A percentile compares a stretch with the other conserved stretches of the same genome.
These are phyloP conservation scores for Marasmius tenuissimus DNA, from an alignment of 1,284 basidiomycete species.

Conservation along the genomic window DNA sequence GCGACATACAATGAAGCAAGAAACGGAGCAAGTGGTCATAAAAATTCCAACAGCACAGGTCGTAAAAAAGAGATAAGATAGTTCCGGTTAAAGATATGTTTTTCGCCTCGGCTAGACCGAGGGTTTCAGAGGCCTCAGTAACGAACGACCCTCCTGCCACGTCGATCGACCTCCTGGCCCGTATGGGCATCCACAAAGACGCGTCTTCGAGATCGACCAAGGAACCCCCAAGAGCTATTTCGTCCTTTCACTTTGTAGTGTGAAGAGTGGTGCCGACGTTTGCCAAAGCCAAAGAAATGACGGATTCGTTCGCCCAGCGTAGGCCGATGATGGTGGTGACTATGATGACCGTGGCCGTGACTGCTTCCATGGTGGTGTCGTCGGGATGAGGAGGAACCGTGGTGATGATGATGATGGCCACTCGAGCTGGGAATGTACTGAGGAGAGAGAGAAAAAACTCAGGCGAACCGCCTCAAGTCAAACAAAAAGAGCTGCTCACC, in stretches of 20 bases:
- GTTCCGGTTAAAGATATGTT: too few relatives aligned
- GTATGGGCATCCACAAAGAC: conserved; percentile 49
- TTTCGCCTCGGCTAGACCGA: too few relatives aligned
- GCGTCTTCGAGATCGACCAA: conserved; percentile 43
- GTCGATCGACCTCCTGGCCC: conserved; percentile 50
- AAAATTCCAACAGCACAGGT: too few relatives aligned
- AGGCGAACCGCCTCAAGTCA: background rate
- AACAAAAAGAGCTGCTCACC: conserved; percentile 5
- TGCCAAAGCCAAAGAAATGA: conserved; percentile 54
- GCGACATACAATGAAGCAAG: too few relatives aligned
- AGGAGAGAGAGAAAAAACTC: background rate
- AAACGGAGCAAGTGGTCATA: too few relatives aligned
- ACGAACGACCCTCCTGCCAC: conserved; percentile 50
- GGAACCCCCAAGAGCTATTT: conserved; percentile 44
- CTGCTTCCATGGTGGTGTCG: conserved; percentile 4
- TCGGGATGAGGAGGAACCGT: conserved; percentile 3
- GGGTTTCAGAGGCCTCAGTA: conserved; percentile 30
- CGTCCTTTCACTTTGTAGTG: conserved; percentile 36
- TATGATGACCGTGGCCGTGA: conserved; percentile 14
- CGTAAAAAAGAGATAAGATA: too few relatives aligned
- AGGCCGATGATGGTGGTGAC: conserved; percentile 19
- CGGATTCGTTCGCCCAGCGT: conserved; percentile 51
- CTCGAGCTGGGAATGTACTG: background rate
- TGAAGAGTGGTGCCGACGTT: conserved; percentile 25
- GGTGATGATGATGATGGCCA: conserved; percentile 15